These are phyloP conservation scores for Mycocentrospora acerina DNA, from an alignment of 2,329 filamentous ascomycete genomes.

Conservation along the genomic window DNA sequence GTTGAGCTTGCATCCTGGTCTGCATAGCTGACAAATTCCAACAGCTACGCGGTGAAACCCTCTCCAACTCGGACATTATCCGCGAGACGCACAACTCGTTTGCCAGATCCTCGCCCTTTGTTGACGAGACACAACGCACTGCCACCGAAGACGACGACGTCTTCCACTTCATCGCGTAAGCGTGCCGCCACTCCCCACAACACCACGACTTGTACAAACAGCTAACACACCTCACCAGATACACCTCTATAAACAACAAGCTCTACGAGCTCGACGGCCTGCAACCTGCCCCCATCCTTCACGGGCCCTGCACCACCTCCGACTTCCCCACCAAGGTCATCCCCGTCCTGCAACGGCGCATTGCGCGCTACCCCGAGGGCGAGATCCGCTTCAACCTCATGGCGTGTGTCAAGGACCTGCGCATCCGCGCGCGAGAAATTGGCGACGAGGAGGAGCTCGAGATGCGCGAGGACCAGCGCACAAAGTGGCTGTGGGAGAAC, in stretches of 20 bases:
- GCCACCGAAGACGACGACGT: slow-evolving; percentile 80
- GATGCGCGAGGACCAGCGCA: slow-evolving; percentile 79
- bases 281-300: slow-evolving; percentile 87
- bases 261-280: slow-evolving; percentile 96
- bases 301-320: slow-evolving; percentile 70
- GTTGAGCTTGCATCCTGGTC: slow-evolving; percentile 18
- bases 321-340: slow-evolving; percentile 81
- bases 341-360: slow-evolving; percentile 79
- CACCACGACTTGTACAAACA: slow-evolving; percentile 6
- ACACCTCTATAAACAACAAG: slow-evolving; percentile 74
- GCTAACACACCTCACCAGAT: no score
- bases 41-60: slow-evolving; percentile 68
- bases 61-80: slow-evolving; percentile 65
- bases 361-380: slow-evolving; percentile 77
- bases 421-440: slow-evolving; percentile 74
- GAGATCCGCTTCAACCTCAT: slow-evolving; percentile 97
- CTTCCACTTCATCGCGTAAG: slow-evolving; percentile 87
- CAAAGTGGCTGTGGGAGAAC: slow-evolving; percentile 93
- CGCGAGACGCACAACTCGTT: slow-evolving; percentile 82
- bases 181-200: not conserved
- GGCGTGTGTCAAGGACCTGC: slow-evolving; percentile 83
- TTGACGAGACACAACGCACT: slow-evolving; percentile 79
- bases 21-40: no score
- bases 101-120: slow-evolving; percentile 83
- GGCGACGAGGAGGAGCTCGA: slow-evolving; percentile 78